Base-by-base conservation (phyloP, 345 rosid genomes). In the Anacardium occidentale region DNA sequence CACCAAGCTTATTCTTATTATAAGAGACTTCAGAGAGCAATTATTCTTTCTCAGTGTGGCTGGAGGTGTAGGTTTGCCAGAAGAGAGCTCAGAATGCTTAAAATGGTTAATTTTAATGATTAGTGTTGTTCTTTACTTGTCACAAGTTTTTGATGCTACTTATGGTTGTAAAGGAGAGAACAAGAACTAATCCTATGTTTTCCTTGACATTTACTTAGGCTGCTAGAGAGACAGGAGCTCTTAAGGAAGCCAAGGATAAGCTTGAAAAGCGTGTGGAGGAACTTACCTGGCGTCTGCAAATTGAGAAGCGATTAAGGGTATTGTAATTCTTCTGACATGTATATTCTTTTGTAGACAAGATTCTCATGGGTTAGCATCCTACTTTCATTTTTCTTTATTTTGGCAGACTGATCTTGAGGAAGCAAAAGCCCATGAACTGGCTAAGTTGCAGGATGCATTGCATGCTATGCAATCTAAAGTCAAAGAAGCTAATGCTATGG, bases 261-360 rank as follows among this genome's bases (percentile, higher is more conserved):
- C 86, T 92, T 66, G 98, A 95, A 82, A 92, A 95, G 87, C 97
- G 97, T 55, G 98, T 95, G 69, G 99, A 95, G 84, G 99, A 95
- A 81, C 89, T 95, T 71, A 89, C 98, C 66, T 95, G 97, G 97
- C 96, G 99, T 67, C 80, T 91, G 70, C 98, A 95, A 69, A 75
- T 95, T 25, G 99, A 95, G 83, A 95, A 91, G 83, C 88, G 96
- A 79, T 77, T 95, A 80, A 87, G 99, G 94, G 98, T 95, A 88
- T 64, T 54, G 8, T 73, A 48, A 37, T 24, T 34, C 65, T 51
- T 2, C 15, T n/a, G 34, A 68, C 66, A 67, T 59, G 51, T 51
- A 47, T 74, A 21, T 71, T 45, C 32, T 62, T 60, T 48, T 51
- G 25, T 63, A 44, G 72, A 53, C 71, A 47, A 53, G 63, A 51